Evolutionary conservation across 2,329 filamentous ascomycete species (phyloP), one percentile per base, ranked within the genome.

Genomic region (Fusarium brevicatenulatum): DNA sequence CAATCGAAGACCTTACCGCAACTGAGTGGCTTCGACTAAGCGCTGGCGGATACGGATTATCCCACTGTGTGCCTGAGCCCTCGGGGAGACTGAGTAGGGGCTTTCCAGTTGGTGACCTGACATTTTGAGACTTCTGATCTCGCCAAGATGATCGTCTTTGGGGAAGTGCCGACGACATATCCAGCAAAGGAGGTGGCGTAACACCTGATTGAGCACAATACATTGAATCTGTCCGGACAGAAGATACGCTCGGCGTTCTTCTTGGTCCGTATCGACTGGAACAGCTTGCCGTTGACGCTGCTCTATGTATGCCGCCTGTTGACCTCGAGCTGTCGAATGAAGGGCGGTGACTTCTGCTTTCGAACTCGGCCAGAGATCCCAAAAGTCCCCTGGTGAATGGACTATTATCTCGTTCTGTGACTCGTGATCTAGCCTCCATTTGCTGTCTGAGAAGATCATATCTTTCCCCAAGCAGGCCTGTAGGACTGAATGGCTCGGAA

Each of bases 11-110:
- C 2, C 40, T 23, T 1, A 47, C 40, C 8, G 53, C 54, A 28
- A 39, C 43, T 1, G 65, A 67, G 7, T 28, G 65, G 7, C 63
- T 67, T 16, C 54, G 32, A 1, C 25, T 4, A 1, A 62, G 8
- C 3, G 32, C 9, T 1, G 28, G 2, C 0, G 9, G 5, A 0
- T 10, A 4, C 16, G 34, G 2, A 2, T 4, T 21, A 2, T 5
- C 21, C 54, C 46, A 61, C 7, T 32, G 25, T 1, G 4, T 19
- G 1, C 1, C 8, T 1, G 36, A 25, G 4, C 5, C 10, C 4
- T 47, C 63, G 0, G 46, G 7, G 1, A 67, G 8, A 4, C 6
- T 21, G 1, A 47, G 2, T 0, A 53, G 36, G 13, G 23, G 44
- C 1, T 34, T 21, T 2, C 10, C 9, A 25, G n/a, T 16, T 3